phyloP scores from a whole-genome alignment of 768 basidiomycete species.

The Clathrus columnatus region DNA sequence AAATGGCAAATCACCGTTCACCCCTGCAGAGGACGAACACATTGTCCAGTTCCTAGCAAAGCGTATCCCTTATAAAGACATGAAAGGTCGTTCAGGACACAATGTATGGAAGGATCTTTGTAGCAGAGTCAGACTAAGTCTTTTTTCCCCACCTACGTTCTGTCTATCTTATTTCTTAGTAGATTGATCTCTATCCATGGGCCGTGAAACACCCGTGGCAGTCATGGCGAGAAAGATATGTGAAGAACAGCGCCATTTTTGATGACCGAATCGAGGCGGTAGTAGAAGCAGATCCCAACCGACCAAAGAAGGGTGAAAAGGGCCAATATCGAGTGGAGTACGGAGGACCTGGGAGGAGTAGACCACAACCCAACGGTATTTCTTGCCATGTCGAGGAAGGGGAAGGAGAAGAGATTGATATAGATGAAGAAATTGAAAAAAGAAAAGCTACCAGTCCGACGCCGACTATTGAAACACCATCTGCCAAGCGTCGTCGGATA shows the following conservation, averaged over 20 bases:
- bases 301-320: background rate
- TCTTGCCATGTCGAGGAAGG: background rate
- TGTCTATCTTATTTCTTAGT: background rate
- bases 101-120: conserved; percentile 9
- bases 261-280: conserved; percentile 29
- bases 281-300: conserved; percentile 17
- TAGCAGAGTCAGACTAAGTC: background rate
- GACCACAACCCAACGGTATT: background rate
- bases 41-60: conserved; percentile 8
- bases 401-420: background rate
- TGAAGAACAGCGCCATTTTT: conserved; percentile 33
- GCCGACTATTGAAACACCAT: background rate
- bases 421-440: background rate
- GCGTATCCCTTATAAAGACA: conserved; percentile 10
- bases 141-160: background rate
- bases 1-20: background rate
- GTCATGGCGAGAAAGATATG: conserved; percentile 61
- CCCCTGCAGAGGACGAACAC: conserved; percentile 8
- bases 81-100: conserved; percentile 9
- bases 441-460: conserved; percentile 5
- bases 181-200: conserved; percentile 31
- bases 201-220: conserved; percentile 41
- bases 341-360: background rate
- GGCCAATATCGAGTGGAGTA: conserved; percentile 1
- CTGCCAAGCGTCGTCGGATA: background rate